A percentile compares a stretch with the other conserved stretches of the same genome.
Evolutionary conservation across 176 grass and related monocot species (phyloP).

Genomic region (Pontederia paniculata): DNA sequence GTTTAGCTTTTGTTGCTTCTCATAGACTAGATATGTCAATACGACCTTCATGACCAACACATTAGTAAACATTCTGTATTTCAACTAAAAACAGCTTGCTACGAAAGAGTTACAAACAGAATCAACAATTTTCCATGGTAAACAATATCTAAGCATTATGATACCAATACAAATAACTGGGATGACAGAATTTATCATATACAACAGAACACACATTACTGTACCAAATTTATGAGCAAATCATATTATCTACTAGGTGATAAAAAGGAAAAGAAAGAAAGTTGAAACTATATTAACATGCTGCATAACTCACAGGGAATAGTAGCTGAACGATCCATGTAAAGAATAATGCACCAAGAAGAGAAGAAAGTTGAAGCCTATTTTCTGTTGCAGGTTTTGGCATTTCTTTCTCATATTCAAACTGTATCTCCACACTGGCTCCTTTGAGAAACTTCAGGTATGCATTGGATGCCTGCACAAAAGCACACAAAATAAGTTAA

Average conservation of each 20-base stretch:
- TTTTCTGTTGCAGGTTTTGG: slow-evolving; percentile 51
- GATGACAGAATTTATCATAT: no score
- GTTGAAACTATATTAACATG: no score
- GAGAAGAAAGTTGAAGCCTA: slow-evolving; percentile 60
- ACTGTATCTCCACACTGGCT: slow-evolving; percentile 35
- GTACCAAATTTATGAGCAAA: no score
- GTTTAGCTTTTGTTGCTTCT: slow-evolving; percentile 89
- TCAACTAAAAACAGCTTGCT: no score
- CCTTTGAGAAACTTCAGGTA: slow-evolving; percentile 66
- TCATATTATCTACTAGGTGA: no score
- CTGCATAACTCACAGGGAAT: slow-evolving; percentile 59
- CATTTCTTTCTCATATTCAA: slow-evolving; percentile 79
- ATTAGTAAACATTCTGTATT: no score
- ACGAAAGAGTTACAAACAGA: no score
- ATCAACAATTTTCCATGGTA: no score
- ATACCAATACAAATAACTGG: no score
- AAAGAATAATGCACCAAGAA: slow-evolving; percentile 88
- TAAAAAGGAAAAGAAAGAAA: no score
- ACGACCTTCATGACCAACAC: slow-evolving; percentile 38
- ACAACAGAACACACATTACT: no score
- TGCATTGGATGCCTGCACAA: slow-evolving; percentile 56
- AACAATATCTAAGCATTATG: no score
- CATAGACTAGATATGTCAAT: slow-evolving; percentile 60
- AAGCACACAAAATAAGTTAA: background rate
- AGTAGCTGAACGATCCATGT: slow-evolving; percentile 79